These are phyloP conservation scores for Berberis thunbergii DNA, from an alignment of 164 flowering plant genomes.

Conservation along the genomic window DNA sequence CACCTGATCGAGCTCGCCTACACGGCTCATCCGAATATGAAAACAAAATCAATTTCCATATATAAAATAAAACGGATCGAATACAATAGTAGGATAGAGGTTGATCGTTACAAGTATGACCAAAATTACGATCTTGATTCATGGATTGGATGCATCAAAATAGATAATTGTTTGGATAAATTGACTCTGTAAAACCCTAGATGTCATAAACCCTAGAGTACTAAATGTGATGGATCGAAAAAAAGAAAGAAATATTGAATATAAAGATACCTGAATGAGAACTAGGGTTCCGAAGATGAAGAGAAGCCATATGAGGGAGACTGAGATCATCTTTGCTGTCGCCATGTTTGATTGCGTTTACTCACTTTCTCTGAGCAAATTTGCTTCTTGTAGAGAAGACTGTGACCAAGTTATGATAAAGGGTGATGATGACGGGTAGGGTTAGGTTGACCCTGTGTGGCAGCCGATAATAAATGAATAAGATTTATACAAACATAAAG, in stretches of 20 bases:
- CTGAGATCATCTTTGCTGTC: constrained; percentile 11
- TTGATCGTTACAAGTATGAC: neutral
- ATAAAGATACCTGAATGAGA: constrained; percentile 30
- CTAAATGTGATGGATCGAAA: neutral
- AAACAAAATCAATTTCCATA: neutral
- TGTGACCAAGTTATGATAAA: too few species aligned
- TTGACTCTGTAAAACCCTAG: constrained; percentile 5
- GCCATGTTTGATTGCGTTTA: constrained; percentile 23
- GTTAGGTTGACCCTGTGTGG: too few species aligned
- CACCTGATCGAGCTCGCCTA: constrained; percentile 15
- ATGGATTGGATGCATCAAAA: neutral
- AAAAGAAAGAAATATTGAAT: neutral
- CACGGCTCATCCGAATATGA: constrained; percentile 10
- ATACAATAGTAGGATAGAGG: neutral
- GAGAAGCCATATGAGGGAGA: constrained; percentile 26
- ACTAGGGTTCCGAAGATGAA: constrained; percentile 39
- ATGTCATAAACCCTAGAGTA: neutral
- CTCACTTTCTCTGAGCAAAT: neutral
- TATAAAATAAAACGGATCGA: neutral
- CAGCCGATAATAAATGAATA: too few species aligned
- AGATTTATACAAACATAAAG: too few species aligned
- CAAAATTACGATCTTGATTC: neutral
- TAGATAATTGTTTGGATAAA: neutral
- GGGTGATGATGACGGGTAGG: too few species aligned
- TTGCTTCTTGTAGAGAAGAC: neutral